Evolutionary conservation across 192 early-diverging fungal genomes (phyloP).

Genomic region (Coemansia javaensis): DNA sequence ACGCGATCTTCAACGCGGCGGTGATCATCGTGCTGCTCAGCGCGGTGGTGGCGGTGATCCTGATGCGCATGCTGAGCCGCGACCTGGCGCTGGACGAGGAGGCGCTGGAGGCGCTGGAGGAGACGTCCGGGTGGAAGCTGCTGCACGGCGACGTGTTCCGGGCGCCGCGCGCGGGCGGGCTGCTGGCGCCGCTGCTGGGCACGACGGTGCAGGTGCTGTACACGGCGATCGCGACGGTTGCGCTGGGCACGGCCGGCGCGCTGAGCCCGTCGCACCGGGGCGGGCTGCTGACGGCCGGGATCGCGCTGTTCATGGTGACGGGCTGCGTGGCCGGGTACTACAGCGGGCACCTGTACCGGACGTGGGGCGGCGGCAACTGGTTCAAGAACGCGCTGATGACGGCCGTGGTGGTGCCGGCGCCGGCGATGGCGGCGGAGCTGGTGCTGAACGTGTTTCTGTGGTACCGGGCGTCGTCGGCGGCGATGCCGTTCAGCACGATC

Average conservation of each 20-base stretch:
- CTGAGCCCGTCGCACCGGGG: constrained; percentile 65
- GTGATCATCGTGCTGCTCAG: constrained; percentile 63
- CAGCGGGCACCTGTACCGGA: constrained; percentile 65
- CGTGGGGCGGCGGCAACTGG: constrained; percentile 67
- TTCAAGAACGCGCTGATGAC: constrained; percentile 64
- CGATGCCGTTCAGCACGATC: constrained; percentile 86
- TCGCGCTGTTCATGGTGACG: constrained; percentile 55
- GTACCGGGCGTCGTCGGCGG: constrained; percentile 78
- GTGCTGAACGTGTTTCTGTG: constrained; percentile 84
- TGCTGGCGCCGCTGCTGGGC: constrained; percentile 69
- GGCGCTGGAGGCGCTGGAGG: constrained; percentile 60
- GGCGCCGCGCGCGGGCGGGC: constrained; percentile 56
- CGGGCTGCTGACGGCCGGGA: constrained; percentile 53
- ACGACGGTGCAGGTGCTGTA: constrained; percentile 65
- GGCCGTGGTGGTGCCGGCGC: constrained; percentile 54
- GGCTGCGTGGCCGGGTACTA: constrained; percentile 61
- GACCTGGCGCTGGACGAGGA: constrained; percentile 53
- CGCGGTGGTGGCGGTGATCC: constrained; percentile 61
- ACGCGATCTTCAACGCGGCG: constrained; percentile 65
- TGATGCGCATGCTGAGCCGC: constrained; percentile 62
- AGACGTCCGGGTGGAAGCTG: constrained; percentile 70
- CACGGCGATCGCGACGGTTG: constrained; percentile 51
- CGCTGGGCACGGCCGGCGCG: constrained; percentile 55
- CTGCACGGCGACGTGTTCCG: constrained; percentile 76
- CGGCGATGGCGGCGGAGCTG: constrained; percentile 60